Evolutionary conservation across 1,139 yeast genomes (phyloP).

Genomic region (Nakaseomyces glabratus): DNA sequence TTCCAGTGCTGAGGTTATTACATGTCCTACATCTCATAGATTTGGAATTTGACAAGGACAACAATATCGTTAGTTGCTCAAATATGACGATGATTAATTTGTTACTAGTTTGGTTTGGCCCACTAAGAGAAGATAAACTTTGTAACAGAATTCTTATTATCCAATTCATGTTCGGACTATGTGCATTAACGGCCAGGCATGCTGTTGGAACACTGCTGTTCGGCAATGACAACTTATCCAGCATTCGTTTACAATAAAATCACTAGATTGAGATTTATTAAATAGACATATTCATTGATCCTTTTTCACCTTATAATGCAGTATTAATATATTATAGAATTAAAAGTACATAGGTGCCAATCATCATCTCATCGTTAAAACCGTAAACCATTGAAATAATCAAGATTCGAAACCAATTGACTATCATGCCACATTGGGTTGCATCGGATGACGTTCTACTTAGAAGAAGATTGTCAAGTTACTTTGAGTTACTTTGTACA

Average conservation of each 20-base stretch:
- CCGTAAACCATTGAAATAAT: no score
- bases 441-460: no score
- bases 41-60: slow-evolving; percentile 25
- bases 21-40: slow-evolving; percentile 42
- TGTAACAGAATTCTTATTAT: slow-evolving; percentile 49
- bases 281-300: no score
- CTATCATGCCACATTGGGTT: no score
- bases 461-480: no score
- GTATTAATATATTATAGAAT: no score
- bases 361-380: no score
- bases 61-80: slow-evolving; percentile 40
- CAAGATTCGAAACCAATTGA: no score
- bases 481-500: no score
- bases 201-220: slow-evolving; percentile 77
- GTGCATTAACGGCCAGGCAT: slow-evolving; percentile 68
- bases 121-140: slow-evolving; percentile 71
- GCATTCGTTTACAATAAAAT: slow-evolving; percentile 14
- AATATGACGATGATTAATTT: slow-evolving; percentile 85
- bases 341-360: no score
- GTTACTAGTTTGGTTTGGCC: slow-evolving; percentile 77
- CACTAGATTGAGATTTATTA: no score
- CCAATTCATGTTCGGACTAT: slow-evolving; percentile 59
- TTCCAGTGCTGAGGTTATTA: slow-evolving; percentile 29
- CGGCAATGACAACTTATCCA: slow-evolving; percentile 72
- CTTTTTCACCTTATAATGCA: no score